Evolutionary conservation across 1,139 yeast species (phyloP), one percentile per base, ranked within the genome.

Genomic region (Pichia sp.): DNA sequence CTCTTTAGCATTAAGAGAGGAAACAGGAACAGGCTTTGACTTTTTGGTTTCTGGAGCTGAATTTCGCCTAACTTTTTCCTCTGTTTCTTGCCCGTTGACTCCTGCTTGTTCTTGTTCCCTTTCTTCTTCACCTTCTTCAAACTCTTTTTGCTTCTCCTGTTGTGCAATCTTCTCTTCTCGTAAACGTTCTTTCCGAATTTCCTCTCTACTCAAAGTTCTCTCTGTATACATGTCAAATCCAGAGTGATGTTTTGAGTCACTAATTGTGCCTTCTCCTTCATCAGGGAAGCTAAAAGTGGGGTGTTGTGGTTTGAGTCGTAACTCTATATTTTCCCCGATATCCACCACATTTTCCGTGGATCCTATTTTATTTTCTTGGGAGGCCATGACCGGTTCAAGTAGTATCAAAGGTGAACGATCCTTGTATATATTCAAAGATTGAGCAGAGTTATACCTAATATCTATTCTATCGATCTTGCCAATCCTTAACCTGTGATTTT

Each of bases 231-330:
- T 16, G 7, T 37, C 10, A 9, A 25, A 25, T 6, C 22, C 30
- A 5, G 36, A 6, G 10, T 43, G 46, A 3, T 41, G 25, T 23
- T 26, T 16, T 5, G 18, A 23, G 3, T n/a, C 19, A 39, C 23
- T 16, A 22, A 3, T 26, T 25, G 12, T 16, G 13, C 8, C 25
- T 6, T 9, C n/a, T 30, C 16, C 50, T 4, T 22, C 50, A 9
- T 44, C 31, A 4, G 52, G 40, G n/a, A 52, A 45, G 16, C 50
- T 56, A 46, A 65, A 65, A 3, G 67, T 65, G 9, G 67, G 61
- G 25, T 48, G 49, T 31, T 61, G 66, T 2, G 62, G 62, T 36
- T 62, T 62, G 13, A 65, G 48, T 43, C 59, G 58, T 36, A 63
- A 51, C n/a, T 57, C 59, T 51, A 60, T 59, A 4, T 28, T 44